These are phyloP conservation scores for Voacanga thouarsii DNA, from an alignment of 257 asterid genomes.

Conservation along the genomic window DNA sequence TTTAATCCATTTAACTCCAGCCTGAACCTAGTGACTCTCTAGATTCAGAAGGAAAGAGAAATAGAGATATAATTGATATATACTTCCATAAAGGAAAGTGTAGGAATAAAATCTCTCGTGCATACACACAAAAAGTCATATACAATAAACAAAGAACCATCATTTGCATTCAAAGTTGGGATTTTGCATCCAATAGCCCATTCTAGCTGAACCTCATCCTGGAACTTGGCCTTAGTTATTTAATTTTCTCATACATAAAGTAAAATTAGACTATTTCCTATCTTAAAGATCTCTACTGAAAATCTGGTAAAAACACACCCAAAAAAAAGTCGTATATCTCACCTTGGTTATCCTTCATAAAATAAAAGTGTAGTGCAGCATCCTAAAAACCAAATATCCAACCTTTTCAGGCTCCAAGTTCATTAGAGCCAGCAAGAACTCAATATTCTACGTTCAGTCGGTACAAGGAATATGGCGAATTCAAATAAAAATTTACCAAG, in stretches of 20 bases:
- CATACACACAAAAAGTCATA: background rate
- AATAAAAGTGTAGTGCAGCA: background rate
- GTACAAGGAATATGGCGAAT: background rate
- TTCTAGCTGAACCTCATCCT: background rate
- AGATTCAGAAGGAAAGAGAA: background rate
- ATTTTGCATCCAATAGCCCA: background rate
- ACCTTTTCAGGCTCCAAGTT: background rate
- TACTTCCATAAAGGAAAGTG: background rate
- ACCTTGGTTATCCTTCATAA: background rate
- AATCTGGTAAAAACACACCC: no score
- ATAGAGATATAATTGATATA: background rate
- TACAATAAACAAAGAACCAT: background rate
- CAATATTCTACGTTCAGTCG: background rate
- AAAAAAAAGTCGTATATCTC: no score
- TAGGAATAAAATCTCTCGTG: background rate
- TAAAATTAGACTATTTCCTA: background rate
- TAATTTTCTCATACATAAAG: background rate
- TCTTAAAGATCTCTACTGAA: background rate
- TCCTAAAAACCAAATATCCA: background rate
- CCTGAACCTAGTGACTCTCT: background rate
- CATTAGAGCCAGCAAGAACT: background rate
- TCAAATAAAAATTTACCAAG: background rate
- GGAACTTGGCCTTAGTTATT: background rate
- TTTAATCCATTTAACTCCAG: background rate
- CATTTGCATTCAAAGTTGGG: background rate